Evolutionary conservation across 208 protist genomes (phyloP).

Genomic region (Trypanosoma avium): DNA sequence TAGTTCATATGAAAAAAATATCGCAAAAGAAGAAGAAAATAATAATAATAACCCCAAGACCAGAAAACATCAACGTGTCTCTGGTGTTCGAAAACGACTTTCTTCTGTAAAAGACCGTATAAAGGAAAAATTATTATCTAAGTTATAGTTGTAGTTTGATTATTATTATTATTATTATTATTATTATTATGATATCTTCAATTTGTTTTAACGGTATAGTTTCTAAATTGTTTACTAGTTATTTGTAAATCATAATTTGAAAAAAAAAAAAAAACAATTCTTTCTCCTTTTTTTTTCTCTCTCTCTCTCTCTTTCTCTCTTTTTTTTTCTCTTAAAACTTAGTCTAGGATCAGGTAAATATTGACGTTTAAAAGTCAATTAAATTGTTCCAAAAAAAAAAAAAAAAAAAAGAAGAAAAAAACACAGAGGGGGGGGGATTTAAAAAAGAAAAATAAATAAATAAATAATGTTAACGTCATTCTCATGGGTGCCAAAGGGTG

Average conservation of each 20-base stretch:
- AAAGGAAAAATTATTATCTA: neutral
- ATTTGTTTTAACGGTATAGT: no score
- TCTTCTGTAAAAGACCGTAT: neutral
- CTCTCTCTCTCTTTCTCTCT: neutral
- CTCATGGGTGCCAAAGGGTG: conserved; percentile 83
- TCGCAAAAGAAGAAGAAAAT: neutral
- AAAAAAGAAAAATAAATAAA: neutral
- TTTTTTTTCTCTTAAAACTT: no score
- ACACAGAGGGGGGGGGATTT: neutral
- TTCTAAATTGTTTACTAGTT: no score
- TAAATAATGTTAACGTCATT: conserved; percentile 76
- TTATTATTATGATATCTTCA: no score
- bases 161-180: no score
- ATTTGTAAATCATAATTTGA: no score
- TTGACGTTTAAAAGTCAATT: no score
- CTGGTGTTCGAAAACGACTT: neutral
- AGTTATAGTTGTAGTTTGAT: conserved; percentile 5
- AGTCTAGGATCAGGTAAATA: no score
- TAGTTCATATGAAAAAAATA: no score
- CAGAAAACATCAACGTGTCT: neutral
- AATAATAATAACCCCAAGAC: neutral
- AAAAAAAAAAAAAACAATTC: neutral
- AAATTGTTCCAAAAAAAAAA: neutral
- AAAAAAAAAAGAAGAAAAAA: conserved; percentile 16
- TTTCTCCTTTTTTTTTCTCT: neutral